phyloP scores from a whole-genome alignment of 225 moss, liverwort and hornwort species.

The Pseudoscleropodium purum region DNA sequence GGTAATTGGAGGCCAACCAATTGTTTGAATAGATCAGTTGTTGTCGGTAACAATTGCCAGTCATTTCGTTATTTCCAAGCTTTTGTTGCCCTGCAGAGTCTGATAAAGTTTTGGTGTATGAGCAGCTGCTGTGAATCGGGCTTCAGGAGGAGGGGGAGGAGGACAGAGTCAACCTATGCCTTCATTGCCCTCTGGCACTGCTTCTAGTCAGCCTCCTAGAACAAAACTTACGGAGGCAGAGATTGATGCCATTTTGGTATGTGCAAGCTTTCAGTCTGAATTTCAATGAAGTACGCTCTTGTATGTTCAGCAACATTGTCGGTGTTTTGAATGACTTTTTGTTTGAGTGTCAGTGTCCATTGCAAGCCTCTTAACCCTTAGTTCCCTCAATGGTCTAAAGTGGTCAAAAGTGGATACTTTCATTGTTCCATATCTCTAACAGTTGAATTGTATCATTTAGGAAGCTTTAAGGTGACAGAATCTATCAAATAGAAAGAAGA shows the following conservation, averaged over 20 bases:
- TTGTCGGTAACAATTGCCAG: neutral
- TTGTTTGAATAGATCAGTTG: neutral
- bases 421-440: neutral
- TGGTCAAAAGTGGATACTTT: neutral
- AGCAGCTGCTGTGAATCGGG: constrained; percentile 8
- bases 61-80: neutral
- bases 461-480: neutral
- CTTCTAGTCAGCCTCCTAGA: constrained; percentile 35
- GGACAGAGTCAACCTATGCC: constrained; percentile 14
- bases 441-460: neutral
- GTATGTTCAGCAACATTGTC: neutral
- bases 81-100: neutral
- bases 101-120: neutral
- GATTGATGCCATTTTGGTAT: constrained; percentile 40
- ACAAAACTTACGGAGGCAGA: constrained; percentile 23
- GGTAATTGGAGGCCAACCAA: neutral
- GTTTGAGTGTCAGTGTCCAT: neutral
- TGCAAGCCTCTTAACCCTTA: neutral
- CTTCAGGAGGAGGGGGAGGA: constrained; percentile 15
- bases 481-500: neutral
- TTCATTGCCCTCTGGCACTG: constrained; percentile 34
- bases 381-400: neutral
- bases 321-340: neutral
- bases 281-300: neutral
- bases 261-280: neutral